These are phyloP conservation scores for Aristolochia californica DNA, from an alignment of 164 flowering plant genomes.

Conservation along the genomic window DNA sequence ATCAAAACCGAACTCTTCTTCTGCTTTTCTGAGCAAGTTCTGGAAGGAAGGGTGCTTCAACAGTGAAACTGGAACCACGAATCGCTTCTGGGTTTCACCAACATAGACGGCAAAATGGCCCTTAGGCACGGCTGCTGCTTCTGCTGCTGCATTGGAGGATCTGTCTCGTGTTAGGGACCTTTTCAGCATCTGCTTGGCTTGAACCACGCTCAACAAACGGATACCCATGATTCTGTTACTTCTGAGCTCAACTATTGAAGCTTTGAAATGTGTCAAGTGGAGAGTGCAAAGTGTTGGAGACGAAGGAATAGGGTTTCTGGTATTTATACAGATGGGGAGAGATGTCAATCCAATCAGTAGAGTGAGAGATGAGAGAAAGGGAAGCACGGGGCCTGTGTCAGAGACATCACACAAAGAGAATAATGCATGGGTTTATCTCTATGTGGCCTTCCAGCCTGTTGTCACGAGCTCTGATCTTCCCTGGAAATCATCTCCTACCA, in stretches of 20 bases:
- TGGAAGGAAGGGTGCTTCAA: conserved; percentile 4
- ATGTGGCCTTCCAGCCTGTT: too few species aligned
- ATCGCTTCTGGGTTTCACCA: conserved; percentile 5
- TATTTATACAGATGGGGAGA: too few species aligned
- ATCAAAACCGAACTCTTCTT: conserved; percentile 10
- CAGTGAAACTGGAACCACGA: conserved; percentile 5
- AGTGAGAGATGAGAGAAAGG: too few species aligned
- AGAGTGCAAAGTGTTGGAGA: too few species aligned
- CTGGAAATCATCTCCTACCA: too few species aligned
- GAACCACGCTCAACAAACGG: conserved; percentile 4
- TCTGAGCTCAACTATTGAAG: neutral
- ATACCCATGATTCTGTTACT: neutral
- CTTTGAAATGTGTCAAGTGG: neutral
- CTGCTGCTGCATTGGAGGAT: too few species aligned
- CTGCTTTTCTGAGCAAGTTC: conserved; percentile 5
- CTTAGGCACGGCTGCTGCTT: neutral
- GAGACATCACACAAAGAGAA: too few species aligned
- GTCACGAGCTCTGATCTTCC: too few species aligned
- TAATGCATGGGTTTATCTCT: too few species aligned
- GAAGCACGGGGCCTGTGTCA: too few species aligned
- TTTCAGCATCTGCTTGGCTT: conserved; percentile 8
- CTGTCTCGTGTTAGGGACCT: neutral
- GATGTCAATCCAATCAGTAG: too few species aligned
- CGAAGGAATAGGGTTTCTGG: too few species aligned
- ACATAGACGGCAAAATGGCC: conserved; percentile 9